Evolutionary conservation across 176 grass and related monocot genomes (phyloP).

Genomic region (Panicum miliaceum): DNA sequence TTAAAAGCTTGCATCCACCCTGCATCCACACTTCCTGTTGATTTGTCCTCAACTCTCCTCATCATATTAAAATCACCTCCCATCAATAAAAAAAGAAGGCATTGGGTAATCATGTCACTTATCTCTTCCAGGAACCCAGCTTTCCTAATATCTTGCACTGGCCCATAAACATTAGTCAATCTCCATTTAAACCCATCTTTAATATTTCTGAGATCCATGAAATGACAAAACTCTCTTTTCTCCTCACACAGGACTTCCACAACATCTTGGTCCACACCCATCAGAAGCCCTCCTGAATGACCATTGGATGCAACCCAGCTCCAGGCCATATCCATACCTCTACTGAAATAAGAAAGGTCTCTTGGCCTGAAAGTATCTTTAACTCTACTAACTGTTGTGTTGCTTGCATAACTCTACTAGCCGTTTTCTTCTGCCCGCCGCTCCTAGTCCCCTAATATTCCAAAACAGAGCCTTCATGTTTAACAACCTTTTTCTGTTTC

Average conservation of each 20-base stretch:
- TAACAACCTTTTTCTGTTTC: too few relatives aligned
- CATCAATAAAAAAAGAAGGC: too few relatives aligned
- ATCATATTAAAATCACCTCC: background rate
- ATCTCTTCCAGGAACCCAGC: background rate
- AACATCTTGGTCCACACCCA: background rate
- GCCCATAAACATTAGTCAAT: background rate
- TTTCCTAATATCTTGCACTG: background rate
- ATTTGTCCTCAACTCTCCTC: background rate
- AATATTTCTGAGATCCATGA: accelerated
- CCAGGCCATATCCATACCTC: too few relatives aligned
- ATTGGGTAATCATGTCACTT: too few relatives aligned
- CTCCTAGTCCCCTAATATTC: too few relatives aligned
- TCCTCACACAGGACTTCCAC: accelerated
- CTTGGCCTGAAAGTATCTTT: too few relatives aligned
- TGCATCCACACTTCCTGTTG: accelerated
- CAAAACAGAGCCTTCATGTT: too few relatives aligned
- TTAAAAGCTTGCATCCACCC: background rate
- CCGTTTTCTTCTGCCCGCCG: too few relatives aligned
- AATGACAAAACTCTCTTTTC: accelerated
- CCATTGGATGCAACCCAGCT: too few relatives aligned
- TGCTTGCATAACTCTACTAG: too few relatives aligned
- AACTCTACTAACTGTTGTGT: too few relatives aligned
- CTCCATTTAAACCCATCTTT: background rate
- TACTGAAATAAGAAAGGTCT: too few relatives aligned
- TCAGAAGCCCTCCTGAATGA: background rate